phyloP scores from a whole-genome alignment of 176 grass and related monocot species.

The Eleusine coracana region DNA sequence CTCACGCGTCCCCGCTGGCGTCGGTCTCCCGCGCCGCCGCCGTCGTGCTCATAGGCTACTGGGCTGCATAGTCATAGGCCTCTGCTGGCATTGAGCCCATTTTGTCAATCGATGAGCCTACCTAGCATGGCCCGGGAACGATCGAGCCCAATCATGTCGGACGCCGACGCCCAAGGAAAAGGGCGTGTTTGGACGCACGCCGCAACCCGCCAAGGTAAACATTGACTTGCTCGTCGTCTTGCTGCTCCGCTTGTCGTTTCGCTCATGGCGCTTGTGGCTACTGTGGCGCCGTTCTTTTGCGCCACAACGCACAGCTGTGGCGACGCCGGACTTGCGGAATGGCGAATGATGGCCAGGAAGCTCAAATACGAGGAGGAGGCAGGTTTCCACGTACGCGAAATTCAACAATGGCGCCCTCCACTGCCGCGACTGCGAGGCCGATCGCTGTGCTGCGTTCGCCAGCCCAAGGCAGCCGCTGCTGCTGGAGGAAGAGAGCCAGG shows the following conservation, averaged over 20 bases:
- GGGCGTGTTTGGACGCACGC: not conserved
- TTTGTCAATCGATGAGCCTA: not conserved
- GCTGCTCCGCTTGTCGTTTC: not conserved
- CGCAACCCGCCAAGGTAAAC: not conserved
- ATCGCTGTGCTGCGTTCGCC: constrained; percentile 18
- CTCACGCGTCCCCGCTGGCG: no score
- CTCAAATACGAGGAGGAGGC: not conserved
- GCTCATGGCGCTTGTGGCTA: not conserved
- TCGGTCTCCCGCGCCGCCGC: no score
- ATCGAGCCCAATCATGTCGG: not conserved
- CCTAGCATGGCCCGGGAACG: not conserved
- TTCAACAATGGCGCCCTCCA: constrained; percentile 42
- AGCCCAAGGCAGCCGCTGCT: not conserved
- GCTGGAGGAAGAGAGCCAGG: not conserved
- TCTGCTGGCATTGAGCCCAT: not conserved
- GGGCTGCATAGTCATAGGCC: not conserved
- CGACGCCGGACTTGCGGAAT: not conserved
- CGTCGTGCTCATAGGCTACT: not conserved
- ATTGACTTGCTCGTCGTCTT: not conserved
- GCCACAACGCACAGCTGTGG: not conserved
- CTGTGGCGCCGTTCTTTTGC: not conserved
- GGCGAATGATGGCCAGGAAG: not conserved
- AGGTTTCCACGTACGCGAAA: not conserved
- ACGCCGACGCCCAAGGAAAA: not conserved
- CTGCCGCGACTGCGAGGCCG: constrained; percentile 31